Evolutionary conservation across 257 asterid species (phyloP), one percentile per base, ranked within the genome.

Genomic region (Paraleonurus japonicus): DNA sequence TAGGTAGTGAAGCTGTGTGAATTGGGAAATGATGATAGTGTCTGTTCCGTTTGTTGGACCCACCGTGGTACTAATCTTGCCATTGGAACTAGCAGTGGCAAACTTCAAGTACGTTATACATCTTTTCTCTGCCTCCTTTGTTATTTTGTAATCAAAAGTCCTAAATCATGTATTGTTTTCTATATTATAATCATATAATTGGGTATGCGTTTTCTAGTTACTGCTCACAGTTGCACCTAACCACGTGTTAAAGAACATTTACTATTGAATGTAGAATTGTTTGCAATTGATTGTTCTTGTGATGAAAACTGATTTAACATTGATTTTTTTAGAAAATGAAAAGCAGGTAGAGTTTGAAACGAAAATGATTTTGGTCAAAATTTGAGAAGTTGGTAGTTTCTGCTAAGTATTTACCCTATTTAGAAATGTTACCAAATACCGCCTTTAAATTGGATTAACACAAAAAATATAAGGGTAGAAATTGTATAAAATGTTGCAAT

Each of bases 61-160:
- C 70, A 61, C 5, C 54, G 89, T 53, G 96, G 96, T 50, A 78
- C 92, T 6, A 94, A 91, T 76, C 96, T 94, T 70, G 96, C 99
- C 57, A 83, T 94, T 67, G 99, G 99, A 65, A 89, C 97, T 54
- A 84, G 84, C 87, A 81, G 75, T 16, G 99, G 99, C 27, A 85
- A 94, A 81, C 85, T 91, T 71, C 97, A 94, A 86, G 99, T 94
- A 75, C 23, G 75, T 15, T 26, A 10, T 39, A 11, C 22, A 28
- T 1, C 39, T 63, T 65, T 22, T 43, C 35, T n/a, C 24, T 3
- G 9, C 0, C 16, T 39, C 5, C 60, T 4, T 62, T 69, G 32
- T 67, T 71, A 15, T 43, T 75, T 73, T 28, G 8, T 58, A 45
- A 54, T 4, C 10, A 12, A 12, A 55, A 65, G 57, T 19, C 61